phyloP scores from a whole-genome alignment of 2,329 filamentous ascomycete genomes.

The Elsinoe australis region DNA sequence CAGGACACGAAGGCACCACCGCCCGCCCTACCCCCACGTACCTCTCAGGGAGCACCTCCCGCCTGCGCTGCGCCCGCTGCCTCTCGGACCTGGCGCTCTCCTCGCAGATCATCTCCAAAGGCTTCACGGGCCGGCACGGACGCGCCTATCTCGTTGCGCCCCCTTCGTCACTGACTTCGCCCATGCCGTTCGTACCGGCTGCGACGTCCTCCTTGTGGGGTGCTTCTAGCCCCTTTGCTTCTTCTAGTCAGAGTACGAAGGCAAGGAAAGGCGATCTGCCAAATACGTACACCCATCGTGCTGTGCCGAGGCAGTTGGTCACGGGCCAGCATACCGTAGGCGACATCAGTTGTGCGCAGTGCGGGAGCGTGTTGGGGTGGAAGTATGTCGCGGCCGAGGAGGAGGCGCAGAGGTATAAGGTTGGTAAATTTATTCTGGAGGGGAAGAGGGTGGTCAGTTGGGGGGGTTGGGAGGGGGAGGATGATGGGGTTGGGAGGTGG shows the following conservation, averaged over 20 bases:
- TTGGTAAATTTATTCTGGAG: conserved; percentile 60
- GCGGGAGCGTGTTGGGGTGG: conserved; percentile 53
- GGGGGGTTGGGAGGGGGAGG: conserved; percentile 36
- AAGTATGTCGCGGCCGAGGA: conserved; percentile 58
- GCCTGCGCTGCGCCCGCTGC: conserved; percentile 53
- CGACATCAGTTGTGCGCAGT: conserved; percentile 52
- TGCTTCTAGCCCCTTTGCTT: background rate
- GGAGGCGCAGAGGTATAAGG: conserved; percentile 55
- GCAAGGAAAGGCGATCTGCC: conserved; percentile 39
- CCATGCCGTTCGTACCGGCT: background rate
- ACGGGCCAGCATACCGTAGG: conserved; percentile 56
- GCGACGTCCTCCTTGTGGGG: no score
- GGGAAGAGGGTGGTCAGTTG: conserved; percentile 50
- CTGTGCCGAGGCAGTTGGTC: conserved; percentile 52
- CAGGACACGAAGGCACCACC: no score
- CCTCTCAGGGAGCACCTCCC: conserved; percentile 44
- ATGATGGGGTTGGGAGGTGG: conserved; percentile 22
- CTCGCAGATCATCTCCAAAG: conserved; percentile 55
- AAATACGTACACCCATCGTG: conserved; percentile 51
- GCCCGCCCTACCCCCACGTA: conserved; percentile 31
- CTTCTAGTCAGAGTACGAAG: conserved; percentile 13
- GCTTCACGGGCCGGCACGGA: conserved; percentile 58
- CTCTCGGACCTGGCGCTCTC: conserved; percentile 52
- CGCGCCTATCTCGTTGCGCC: conserved; percentile 56
- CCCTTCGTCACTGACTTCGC: conserved; percentile 26